phyloP scores from a whole-genome alignment of 345 rosid species.

The Alliaria petiolata region DNA sequence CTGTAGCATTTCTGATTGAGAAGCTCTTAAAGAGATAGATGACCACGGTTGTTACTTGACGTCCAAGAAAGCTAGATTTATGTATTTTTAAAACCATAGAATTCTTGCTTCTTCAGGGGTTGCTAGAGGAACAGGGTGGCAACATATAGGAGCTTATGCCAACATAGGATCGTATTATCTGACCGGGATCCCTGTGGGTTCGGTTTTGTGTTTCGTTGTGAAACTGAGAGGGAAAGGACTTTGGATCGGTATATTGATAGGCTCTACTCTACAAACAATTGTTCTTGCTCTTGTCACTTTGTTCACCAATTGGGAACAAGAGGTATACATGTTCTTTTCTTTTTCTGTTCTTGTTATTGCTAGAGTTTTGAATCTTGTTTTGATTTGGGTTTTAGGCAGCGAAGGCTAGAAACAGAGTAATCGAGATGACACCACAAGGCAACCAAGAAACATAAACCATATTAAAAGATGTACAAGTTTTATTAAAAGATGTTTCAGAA shows the following conservation, averaged over 20 bases:
- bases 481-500: background rate
- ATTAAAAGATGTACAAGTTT: constrained; percentile 4
- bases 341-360: background rate
- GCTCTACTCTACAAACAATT: constrained; percentile 36
- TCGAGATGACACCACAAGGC: constrained; percentile 18
- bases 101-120: constrained; percentile 38
- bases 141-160: constrained; percentile 52
- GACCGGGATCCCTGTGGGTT: constrained; percentile 49
- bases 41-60: background rate
- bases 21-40: background rate
- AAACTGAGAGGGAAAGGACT: constrained; percentile 49
- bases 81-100: background rate
- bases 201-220: constrained; percentile 38
- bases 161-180: constrained; percentile 60
- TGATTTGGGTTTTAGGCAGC: constrained; percentile 29
- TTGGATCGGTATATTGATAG: constrained; percentile 50
- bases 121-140: constrained; percentile 73
- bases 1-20: background rate
- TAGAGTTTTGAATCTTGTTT: background rate
- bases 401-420: constrained; percentile 36
- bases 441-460: constrained; percentile 14
- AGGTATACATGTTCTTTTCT: constrained; percentile 29
- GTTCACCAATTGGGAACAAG: constrained; percentile 53
- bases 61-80: background rate
- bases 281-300: constrained; percentile 42